A percentile compares a stretch with the other conserved stretches of the same genome.
Conservation (phyloP, 2,329 filamentous ascomycete genomes). For the Cordyceps cateniannulata region DNA sequence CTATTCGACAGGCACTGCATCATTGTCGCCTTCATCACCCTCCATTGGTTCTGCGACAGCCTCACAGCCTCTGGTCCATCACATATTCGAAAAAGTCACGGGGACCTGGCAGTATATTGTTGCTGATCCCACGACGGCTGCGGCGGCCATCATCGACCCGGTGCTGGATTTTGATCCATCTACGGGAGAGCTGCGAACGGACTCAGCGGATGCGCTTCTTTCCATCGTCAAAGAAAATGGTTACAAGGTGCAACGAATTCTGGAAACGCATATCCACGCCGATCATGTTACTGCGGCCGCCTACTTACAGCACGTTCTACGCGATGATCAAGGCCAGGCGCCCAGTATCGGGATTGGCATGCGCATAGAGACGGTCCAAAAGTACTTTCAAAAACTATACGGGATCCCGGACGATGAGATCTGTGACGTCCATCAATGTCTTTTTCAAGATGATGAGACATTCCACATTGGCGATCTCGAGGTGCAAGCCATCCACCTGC, state of each 20-base stretch:
- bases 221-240: slow-evolving; percentile 32
- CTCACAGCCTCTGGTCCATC: slow-evolving; percentile 21
- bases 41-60: neutral
- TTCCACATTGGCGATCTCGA: slow-evolving; percentile 44
- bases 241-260: slow-evolving; percentile 44
- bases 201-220: slow-evolving; percentile 46
- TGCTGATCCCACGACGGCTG: slow-evolving; percentile 41
- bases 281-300: slow-evolving; percentile 54
- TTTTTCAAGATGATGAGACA: slow-evolving; percentile 46
- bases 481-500: slow-evolving; percentile 45
- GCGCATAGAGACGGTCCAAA: slow-evolving; percentile 46
- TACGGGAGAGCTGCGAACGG: slow-evolving; percentile 30
- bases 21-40: too few relatives aligned
- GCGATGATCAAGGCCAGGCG: slow-evolving; percentile 24
- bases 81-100: slow-evolving; percentile 34
- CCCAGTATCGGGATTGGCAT: slow-evolving; percentile 49
- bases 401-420: slow-evolving; percentile 37
- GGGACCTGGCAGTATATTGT: slow-evolving; percentile 57
- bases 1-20: neutral
- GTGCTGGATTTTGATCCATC: slow-evolving; percentile 51
- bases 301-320: slow-evolving; percentile 46
- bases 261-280: slow-evolving; percentile 57
- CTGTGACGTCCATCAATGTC: slow-evolving; percentile 41
- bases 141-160: slow-evolving; percentile 53
- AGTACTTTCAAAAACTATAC: slow-evolving; percentile 42